phyloP scores from a whole-genome alignment of 768 basidiomycete species.

The Hypsizygus marmoreus region DNA sequence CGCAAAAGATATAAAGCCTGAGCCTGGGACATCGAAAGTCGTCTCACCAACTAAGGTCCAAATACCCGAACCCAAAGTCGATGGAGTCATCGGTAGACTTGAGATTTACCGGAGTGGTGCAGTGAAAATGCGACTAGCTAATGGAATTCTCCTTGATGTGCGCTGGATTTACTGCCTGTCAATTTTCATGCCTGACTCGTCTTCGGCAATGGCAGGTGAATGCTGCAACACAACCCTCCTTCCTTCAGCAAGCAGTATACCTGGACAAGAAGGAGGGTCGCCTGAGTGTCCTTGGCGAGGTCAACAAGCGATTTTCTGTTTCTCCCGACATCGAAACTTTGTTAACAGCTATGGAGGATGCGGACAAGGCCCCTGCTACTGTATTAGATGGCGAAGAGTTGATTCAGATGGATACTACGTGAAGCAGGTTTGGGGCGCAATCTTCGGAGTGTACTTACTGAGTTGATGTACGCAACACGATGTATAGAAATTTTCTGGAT shows the following conservation, averaged over 20 bases:
- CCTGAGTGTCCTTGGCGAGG: constrained; percentile 78
- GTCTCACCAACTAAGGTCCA: constrained; percentile 23
- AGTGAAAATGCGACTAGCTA: constrained; percentile 82
- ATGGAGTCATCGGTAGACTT: constrained; percentile 82
- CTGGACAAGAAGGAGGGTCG: constrained; percentile 61
- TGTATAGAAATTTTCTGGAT: no score
- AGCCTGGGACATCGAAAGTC: constrained; percentile 30
- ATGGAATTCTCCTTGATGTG: constrained; percentile 85
- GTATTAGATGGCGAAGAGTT: constrained; percentile 45
- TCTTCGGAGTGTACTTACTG: no score
- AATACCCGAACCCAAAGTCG: constrained; percentile 39
- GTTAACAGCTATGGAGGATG: constrained; percentile 62
- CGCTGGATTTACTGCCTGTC: constrained; percentile 24
- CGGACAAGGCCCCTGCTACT: constrained; percentile 36
- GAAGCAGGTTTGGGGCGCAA: background rate
- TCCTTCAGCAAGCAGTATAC: constrained; percentile 84
- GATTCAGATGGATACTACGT: constrained; percentile 53
- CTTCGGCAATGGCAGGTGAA: constrained; percentile 67
- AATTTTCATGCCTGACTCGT: no score
- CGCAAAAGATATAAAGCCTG: constrained; percentile 58
- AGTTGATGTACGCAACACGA: no score
- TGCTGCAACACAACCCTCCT: constrained; percentile 81
- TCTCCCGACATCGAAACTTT: constrained; percentile 83
- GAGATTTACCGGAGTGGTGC: constrained; percentile 85
- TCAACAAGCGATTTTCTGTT: constrained; percentile 81